Percentiles rank a stretch among this genome's conserved stretches.
Conservation (phyloP, 2,329 filamentous ascomycete species). For the Fusarium newnesense region DNA sequence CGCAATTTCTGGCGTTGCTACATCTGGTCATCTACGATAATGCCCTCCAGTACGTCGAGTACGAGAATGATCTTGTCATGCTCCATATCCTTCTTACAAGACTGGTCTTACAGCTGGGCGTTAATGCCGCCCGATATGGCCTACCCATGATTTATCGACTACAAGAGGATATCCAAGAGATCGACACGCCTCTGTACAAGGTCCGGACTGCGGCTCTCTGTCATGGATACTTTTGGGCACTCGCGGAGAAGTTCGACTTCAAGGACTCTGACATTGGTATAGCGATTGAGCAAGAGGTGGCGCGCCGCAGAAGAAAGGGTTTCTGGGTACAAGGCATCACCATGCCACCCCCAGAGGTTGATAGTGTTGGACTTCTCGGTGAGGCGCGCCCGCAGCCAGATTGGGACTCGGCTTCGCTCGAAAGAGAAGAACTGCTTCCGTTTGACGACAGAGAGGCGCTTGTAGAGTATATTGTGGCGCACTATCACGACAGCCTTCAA, state of each 20-base stretch:
- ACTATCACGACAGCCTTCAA: conserved; percentile 71
- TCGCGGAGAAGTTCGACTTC: conserved; percentile 82
- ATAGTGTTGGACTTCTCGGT: conserved; percentile 68
- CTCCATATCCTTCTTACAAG: conserved; percentile 81
- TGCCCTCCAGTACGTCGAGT: conserved; percentile 76
- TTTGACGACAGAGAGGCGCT: conserved; percentile 80
- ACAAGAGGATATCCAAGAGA: conserved; percentile 81
- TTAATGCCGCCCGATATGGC: conserved; percentile 82
- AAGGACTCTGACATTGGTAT: conserved; percentile 75
- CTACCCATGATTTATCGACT: conserved; percentile 90
- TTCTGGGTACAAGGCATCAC: conserved; percentile 83
- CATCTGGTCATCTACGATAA: conserved; percentile 93
- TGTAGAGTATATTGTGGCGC: conserved; percentile 77
- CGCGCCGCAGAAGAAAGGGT: conserved; percentile 75
- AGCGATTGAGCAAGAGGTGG: conserved; percentile 80
- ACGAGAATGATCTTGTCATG: conserved; percentile 78
- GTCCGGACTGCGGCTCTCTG: conserved; percentile 85
- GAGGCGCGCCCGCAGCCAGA: conserved; percentile 55
- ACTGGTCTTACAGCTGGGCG: conserved; percentile 79
- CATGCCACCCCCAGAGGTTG: conserved; percentile 73
- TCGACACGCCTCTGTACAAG: conserved; percentile 74
- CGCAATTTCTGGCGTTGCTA: conserved; percentile 82
- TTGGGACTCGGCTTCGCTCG: conserved; percentile 64
- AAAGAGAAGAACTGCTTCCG: conserved; percentile 73
- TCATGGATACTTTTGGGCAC: conserved; percentile 87